phyloP scores from a whole-genome alignment of 306 rosid genomes.

The Prinsepia uniflora region DNA sequence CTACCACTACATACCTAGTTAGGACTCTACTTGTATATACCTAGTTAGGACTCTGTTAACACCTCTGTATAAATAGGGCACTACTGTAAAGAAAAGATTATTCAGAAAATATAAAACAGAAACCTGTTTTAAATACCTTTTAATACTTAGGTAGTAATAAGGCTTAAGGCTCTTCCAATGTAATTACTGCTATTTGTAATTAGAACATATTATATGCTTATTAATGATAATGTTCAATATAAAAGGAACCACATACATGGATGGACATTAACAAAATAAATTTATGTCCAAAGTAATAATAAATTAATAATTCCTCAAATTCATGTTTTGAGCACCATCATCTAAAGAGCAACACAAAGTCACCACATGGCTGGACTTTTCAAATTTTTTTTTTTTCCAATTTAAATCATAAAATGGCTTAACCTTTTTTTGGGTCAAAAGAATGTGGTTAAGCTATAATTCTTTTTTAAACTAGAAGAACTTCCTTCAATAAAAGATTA shows the following conservation, averaged over 20 bases:
- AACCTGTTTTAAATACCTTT: too few species aligned
- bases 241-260: neutral
- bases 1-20: too few species aligned
- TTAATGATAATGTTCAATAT: neutral
- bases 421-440: neutral
- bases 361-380: neutral
- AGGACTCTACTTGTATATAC: too few species aligned
- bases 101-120: too few species aligned
- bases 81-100: too few species aligned
- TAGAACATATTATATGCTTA: neutral
- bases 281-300: neutral
- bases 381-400: neutral
- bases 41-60: too few species aligned
- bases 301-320: neutral
- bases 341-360: neutral
- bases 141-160: neutral
- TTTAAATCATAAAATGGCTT: neutral
- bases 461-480: too few species aligned
- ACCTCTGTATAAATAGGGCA: too few species aligned
- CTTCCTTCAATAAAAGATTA: too few species aligned
- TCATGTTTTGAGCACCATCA: conserved; percentile 3
- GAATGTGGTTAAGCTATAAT: too few species aligned
- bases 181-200: neutral
- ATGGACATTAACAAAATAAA: neutral
- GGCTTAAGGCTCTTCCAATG: neutral